phyloP scores from a whole-genome alignment of 306 rosid species.

The Cicer chorassanicum region DNA sequence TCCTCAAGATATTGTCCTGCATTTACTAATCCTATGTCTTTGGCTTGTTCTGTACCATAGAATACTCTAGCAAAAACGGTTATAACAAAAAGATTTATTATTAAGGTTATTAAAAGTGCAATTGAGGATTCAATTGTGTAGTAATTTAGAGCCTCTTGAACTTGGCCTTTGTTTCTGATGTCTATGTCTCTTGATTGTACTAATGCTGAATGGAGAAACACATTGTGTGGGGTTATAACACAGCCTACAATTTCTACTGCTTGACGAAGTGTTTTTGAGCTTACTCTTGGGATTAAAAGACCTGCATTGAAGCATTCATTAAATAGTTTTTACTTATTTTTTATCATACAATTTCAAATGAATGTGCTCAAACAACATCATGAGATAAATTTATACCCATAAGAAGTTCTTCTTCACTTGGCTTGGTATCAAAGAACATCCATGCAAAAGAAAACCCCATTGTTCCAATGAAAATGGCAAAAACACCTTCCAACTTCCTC shows the following conservation, averaged over 20 bases:
- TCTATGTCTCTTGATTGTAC: constrained; percentile 57
- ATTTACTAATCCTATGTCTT: constrained; percentile 63
- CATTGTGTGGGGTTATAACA: constrained; percentile 59
- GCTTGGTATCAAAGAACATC: constrained; percentile 59
- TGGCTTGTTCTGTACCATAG: constrained; percentile 64
- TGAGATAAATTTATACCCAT: constrained; percentile 50
- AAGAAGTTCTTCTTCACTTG: constrained; percentile 51
- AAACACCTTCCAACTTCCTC: constrained; percentile 61
- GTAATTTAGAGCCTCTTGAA: constrained; percentile 70
- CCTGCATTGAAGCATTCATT: constrained; percentile 37
- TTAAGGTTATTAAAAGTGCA: constrained; percentile 63
- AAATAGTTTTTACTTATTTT: neutral
- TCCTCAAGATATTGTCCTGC: constrained; percentile 76
- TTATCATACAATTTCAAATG: neutral
- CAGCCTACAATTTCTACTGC: constrained; percentile 58
- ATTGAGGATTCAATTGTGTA: constrained; percentile 71
- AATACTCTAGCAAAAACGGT: constrained; percentile 71
- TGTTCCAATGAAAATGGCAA: constrained; percentile 55
- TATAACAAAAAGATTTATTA: constrained; percentile 68
- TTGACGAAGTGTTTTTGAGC: constrained; percentile 55
- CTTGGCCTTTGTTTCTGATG: constrained; percentile 57
- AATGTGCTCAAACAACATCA: constrained; percentile 5
- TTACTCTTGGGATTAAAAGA: constrained; percentile 52
- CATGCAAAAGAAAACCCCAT: constrained; percentile 60
- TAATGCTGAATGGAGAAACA: constrained; percentile 58